Conservation (phyloP, 768 basidiomycete genomes). For the Sarcodon aspratus region DNA sequence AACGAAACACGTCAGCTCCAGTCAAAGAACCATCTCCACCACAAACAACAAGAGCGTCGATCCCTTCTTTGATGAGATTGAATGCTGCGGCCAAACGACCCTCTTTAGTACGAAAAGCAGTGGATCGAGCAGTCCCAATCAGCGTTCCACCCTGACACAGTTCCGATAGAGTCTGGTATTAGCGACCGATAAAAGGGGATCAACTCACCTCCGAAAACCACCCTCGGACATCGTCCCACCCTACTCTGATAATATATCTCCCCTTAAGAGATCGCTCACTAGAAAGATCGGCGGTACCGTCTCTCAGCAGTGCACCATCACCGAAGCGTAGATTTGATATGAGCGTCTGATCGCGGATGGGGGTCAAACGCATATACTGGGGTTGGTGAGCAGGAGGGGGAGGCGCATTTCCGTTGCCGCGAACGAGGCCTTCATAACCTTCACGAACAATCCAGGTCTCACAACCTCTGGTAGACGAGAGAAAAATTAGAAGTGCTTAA, state of each 20-base stretch:
- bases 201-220: constrained; percentile 78
- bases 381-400: constrained; percentile 11
- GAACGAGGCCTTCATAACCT: constrained; percentile 95
- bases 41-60: constrained; percentile 93
- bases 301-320: constrained; percentile 63
- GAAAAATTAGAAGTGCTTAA: background rate
- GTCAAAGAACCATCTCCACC: constrained; percentile 97
- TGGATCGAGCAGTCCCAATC: constrained; percentile 87
- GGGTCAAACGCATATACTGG: constrained; percentile 13
- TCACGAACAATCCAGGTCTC: constrained; percentile 95
- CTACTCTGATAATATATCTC: constrained; percentile 87
- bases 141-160: constrained; percentile 74
- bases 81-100: constrained; percentile 82
- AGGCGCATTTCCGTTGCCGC: constrained; percentile 54
- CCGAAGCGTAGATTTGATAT: constrained; percentile 75
- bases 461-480: constrained; percentile 58
- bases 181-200: background rate
- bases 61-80: constrained; percentile 93
- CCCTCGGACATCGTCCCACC: constrained; percentile 95
- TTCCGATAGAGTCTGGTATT: background rate
- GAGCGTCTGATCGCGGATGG: constrained; percentile 25
- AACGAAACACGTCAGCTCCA: constrained; percentile 87
- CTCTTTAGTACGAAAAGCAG: constrained; percentile 74
- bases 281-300: constrained; percentile 69
- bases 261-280: constrained; percentile 73